Evolutionary conservation across 1,139 yeast species (phyloP).

Genomic region (Candida frijolesensis): DNA sequence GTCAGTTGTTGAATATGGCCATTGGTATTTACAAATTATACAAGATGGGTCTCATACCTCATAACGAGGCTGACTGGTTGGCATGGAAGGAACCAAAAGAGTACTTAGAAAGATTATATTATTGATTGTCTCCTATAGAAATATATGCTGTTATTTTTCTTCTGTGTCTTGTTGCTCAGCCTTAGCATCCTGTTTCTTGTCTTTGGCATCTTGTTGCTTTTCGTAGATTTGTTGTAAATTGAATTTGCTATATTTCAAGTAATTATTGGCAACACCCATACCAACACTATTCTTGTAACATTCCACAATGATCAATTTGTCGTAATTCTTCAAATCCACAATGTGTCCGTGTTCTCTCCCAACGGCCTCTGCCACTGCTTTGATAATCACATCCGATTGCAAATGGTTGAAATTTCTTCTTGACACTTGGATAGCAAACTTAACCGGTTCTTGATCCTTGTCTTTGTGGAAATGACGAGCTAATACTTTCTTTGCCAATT

Average conservation of each 20-base stretch:
- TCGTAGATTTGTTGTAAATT: slow-evolving; percentile 68
- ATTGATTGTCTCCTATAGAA: slow-evolving; percentile 3
- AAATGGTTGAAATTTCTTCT: slow-evolving; percentile 77
- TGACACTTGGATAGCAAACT: slow-evolving; percentile 82
- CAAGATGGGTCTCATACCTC: slow-evolving; percentile 89
- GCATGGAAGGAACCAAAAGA: slow-evolving; percentile 65
- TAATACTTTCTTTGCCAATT: slow-evolving; percentile 58
- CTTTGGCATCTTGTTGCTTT: slow-evolving; percentile 25
- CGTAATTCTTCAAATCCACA: slow-evolving; percentile 81
- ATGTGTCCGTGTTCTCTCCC: slow-evolving; percentile 71
- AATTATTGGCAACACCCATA: slow-evolving; percentile 74
- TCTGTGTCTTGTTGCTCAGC: too few relatives aligned
- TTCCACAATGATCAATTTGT: slow-evolving; percentile 78
- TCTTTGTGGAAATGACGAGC: slow-evolving; percentile 68
- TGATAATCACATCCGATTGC: slow-evolving; percentile 69
- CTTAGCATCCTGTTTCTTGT: not conserved
- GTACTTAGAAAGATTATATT: slow-evolving; percentile 28
- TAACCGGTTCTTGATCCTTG: slow-evolving; percentile 48
- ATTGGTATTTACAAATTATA: slow-evolving; percentile 87
- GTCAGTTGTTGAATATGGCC: slow-evolving; percentile 65
- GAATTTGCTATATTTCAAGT: slow-evolving; percentile 54
- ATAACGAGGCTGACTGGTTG: slow-evolving; percentile 86
- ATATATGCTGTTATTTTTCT: not conserved
- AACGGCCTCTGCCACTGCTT: slow-evolving; percentile 69
- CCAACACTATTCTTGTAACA: slow-evolving; percentile 86